Evolutionary conservation across 78 protist species (phyloP), one percentile per base, ranked within the genome.

Genomic region (Pigoraptor vietnamica): DNA sequence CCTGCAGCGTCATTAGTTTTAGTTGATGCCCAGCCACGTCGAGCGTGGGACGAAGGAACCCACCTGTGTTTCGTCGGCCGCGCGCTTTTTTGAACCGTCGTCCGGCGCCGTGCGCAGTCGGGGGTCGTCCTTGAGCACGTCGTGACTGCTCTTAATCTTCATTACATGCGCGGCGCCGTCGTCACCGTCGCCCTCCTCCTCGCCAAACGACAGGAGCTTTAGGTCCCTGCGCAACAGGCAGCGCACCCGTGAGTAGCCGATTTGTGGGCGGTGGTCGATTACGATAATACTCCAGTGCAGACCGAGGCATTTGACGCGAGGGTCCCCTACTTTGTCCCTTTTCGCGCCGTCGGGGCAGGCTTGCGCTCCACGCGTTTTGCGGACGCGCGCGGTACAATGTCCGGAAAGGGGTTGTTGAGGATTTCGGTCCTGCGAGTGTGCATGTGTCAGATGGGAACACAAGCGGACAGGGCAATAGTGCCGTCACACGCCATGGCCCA

Each of bases 371-470:
- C 40, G 37, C 39, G 21, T 24, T n/a, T 92, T 48, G 89, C 39
- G 29, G 37, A 48, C 14, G 67, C 81, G 81, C 97, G 94, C 2
- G 97, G 97, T 29, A 83, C 92, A 14, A 98, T 98, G 93, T 98
- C 99, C 25, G 81, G 93, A 38, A 98, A 98, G 0, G 99, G 99
- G 90, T 97, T 96, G 88, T 33, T 29, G 10, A 98, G 89, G 2
- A 98, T 95, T 38, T 98, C 97, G 23, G 67, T 19, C 9, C 1
- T 21, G 88, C 88, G 24, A 0, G 83, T 79, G 2, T 10, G 90
- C 29, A 2, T 83, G 36, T 24, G 79, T 94, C 91, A 89, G 19
- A 40, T n/a, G 91, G 1, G 24, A 19, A 6, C 6, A 19, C 48
- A 23, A 9, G 24, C 1, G 1, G 38, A 89, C 29, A 19, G 14